These are phyloP conservation scores for Fusarium sp. DNA, from an alignment of 2,329 filamentous ascomycete species.

Conservation along the genomic window DNA sequence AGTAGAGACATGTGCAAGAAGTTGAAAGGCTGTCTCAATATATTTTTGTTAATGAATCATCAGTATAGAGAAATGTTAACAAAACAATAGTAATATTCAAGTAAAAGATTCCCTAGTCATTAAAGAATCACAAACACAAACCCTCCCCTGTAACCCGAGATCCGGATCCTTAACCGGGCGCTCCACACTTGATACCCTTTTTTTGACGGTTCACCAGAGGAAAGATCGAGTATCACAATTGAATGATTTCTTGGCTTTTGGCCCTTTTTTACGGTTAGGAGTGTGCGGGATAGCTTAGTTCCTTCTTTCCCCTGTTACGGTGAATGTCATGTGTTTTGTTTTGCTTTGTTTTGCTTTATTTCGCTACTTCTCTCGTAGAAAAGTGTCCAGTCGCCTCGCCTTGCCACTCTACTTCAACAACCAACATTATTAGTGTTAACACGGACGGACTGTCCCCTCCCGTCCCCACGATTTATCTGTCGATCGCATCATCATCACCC, in stretches of 20 bases:
- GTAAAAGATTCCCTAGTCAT: not conserved
- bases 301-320: constrained; percentile 9
- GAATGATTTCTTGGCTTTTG: constrained; percentile 35
- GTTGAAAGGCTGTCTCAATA: not conserved
- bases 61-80: not conserved
- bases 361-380: constrained; percentile 2
- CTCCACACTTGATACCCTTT: constrained; percentile 26
- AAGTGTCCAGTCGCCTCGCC: not conserved
- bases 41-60: not conserved
- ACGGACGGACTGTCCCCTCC: constrained; percentile 14
- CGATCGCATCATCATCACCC: constrained; percentile 26
- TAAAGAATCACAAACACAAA: not conserved
- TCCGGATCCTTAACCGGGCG: constrained; percentile 13
- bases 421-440: constrained; percentile 22
- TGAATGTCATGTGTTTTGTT: not conserved
- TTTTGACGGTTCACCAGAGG: constrained; percentile 18
- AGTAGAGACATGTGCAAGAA: not conserved
- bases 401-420: constrained; percentile 16
- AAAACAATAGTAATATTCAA: not conserved
- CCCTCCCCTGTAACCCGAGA: constrained; percentile 15
- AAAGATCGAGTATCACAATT: constrained; percentile 32
- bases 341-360: constrained; percentile 1
- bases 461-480: constrained; percentile 35
- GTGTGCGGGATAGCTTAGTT: constrained; percentile 10
- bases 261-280: constrained; percentile 28